phyloP scores from a whole-genome alignment of 345 rosid species.

The Melastoma malabathricum region DNA sequence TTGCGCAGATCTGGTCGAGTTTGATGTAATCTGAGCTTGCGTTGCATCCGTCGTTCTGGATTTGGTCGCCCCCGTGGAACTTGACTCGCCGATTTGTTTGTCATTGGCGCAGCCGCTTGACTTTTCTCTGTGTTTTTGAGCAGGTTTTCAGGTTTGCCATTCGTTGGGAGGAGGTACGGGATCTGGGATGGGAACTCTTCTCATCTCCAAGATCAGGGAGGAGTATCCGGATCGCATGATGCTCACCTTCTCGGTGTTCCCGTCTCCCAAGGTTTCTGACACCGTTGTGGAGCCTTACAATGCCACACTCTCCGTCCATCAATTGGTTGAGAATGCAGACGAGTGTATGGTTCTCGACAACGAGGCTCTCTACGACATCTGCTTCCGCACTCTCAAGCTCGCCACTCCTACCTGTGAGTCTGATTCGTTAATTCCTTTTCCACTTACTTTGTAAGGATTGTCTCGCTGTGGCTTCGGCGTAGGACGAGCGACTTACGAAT shows the following conservation, averaged over 20 bases:
- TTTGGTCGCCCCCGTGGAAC: too few relatives aligned
- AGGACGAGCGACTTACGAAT: too few relatives aligned
- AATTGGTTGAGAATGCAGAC: constrained; percentile 18
- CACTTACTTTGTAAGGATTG: too few relatives aligned
- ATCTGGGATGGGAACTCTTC: constrained; percentile 21
- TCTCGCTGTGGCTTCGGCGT: too few relatives aligned
- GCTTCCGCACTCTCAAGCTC: constrained; percentile 18
- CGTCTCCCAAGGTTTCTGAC: constrained; percentile 20
- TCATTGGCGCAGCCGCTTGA: neutral
- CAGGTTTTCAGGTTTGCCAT: constrained; percentile 21
- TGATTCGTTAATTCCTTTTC: too few relatives aligned
- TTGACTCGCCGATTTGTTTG: too few relatives aligned
- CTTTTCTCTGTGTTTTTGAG: neutral
- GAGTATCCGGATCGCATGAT: constrained; percentile 22
- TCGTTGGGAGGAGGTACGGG: constrained; percentile 22
- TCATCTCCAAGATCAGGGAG: constrained; percentile 21
- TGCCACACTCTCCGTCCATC: constrained; percentile 18
- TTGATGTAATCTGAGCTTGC: too few relatives aligned
- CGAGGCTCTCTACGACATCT: constrained; percentile 18
- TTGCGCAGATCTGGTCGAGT: too few relatives aligned
- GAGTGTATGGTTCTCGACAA: constrained; percentile 20
- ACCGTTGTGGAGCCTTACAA: constrained; percentile 20
- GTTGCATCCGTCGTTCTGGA: too few relatives aligned
- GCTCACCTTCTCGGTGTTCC: constrained; percentile 19
- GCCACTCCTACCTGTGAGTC: constrained; percentile 18